Conservation (phyloP, 1,284 basidiomycete genomes). For the Ceratobasidium sp. region DNA sequence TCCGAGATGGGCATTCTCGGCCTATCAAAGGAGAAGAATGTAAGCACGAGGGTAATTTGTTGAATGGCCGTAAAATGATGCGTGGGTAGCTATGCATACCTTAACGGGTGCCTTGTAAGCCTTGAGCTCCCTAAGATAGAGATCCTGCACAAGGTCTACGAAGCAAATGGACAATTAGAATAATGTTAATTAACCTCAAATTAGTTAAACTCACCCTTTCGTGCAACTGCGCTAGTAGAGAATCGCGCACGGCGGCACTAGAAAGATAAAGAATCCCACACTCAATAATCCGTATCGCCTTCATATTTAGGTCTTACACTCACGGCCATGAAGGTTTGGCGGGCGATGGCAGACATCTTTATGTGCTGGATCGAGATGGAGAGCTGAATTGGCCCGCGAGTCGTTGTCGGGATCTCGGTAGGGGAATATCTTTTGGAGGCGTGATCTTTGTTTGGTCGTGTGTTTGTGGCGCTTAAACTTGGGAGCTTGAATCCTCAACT, state of each 20-base stretch:
- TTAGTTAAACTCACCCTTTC: conserved; percentile 64
- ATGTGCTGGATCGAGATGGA: background rate
- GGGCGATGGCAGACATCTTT: conserved; percentile 30
- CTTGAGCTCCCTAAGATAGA: conserved; percentile 90
- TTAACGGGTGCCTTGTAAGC: conserved; percentile 71
- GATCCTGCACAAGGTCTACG: conserved; percentile 89
- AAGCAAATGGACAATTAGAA: background rate
- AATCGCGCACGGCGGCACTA: conserved; percentile 50
- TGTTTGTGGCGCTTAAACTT: background rate
- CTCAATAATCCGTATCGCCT: background rate
- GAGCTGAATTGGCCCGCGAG: background rate
- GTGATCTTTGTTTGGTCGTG: background rate
- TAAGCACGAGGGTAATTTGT: conserved; percentile 14
- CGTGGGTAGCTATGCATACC: conserved; percentile 46
- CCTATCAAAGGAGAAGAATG: conserved; percentile 53
- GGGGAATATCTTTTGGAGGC: conserved; percentile 8
- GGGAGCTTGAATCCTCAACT: background rate
- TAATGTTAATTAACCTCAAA: background rate
- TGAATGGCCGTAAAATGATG: background rate
- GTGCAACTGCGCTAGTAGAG: conserved; percentile 66
- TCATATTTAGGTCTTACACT: background rate
- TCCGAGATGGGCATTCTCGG: conserved; percentile 82
- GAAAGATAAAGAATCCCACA: conserved; percentile 31
- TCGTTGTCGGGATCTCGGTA: conserved; percentile 27
- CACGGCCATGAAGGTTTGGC: conserved; percentile 33